Evolutionary conservation across 441 rosid genomes (phyloP).

Genomic region (Corymbia citriodora): DNA sequence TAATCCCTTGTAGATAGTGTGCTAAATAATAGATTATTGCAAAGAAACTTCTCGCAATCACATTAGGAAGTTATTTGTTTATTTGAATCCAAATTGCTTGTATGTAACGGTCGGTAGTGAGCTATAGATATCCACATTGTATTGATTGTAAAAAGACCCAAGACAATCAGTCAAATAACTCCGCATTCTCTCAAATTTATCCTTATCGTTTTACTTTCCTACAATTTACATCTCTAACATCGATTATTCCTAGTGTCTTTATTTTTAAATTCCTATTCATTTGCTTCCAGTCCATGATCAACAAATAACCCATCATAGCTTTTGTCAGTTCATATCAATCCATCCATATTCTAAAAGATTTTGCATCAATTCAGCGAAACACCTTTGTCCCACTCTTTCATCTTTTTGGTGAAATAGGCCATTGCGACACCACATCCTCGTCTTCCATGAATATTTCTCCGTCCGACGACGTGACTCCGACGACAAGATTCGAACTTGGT

Average conservation of each 20-base stretch:
- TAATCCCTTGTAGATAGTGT: not conserved
- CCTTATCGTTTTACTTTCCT: not conserved
- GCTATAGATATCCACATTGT: not conserved
- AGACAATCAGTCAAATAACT: not conserved
- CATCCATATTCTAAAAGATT: not conserved
- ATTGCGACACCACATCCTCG: not conserved
- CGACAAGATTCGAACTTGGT: not conserved
- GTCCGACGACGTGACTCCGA: not conserved
- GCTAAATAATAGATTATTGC: not conserved
- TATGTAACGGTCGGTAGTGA: too few relatives aligned
- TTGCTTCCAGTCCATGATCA: not conserved
- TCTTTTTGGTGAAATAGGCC: not conserved
- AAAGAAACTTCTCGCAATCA: not conserved
- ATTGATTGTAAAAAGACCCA: not conserved
- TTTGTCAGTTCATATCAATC: not conserved
- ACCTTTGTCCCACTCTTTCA: not conserved
- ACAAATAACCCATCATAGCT: not conserved
- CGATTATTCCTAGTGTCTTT: accelerated
- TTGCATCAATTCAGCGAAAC: not conserved
- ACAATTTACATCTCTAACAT: not conserved
- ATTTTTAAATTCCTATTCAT: not conserved
- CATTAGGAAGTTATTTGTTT: not conserved
- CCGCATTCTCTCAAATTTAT: not conserved
- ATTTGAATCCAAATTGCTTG: accelerated
- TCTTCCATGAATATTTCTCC: not conserved